Base-by-base conservation (phyloP, 768 basidiomycete species). In the Nidularia sp. region DNA sequence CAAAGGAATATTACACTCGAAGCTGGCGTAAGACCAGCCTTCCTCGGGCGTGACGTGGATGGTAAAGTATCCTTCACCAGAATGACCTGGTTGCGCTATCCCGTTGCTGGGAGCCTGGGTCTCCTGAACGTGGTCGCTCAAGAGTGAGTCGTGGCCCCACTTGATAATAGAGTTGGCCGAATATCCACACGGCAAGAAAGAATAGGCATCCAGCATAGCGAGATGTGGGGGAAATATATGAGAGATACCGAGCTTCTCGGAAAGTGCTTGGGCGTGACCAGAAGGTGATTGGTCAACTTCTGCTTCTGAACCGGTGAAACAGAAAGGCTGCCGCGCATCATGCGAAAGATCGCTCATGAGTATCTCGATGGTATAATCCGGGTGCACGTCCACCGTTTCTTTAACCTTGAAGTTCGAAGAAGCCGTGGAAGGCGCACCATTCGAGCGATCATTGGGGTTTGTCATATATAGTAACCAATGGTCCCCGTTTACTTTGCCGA, bases 1-100 rank as follows among this genome's bases (percentile, higher is more conserved):
- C 43, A 87, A 73, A 3, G 92, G 92, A n/a, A 97, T 84, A 69
- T 99, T 99, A 74, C 93, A 96, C 71, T 99, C 97, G 74, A 99
- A 98, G 62, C 90, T 93, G 57, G 97, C 97, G 68, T 97, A 99
- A 45, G 94, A 97, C 90, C 93, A 98, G 51, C 91, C 96, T 61
- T 90, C 86, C 69, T 98, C 97, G 29, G 97, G 97, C 0, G 97
- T 99, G 54, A 98, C 96, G 66, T 99, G 97, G 51, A 99, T 96
- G 5, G 93, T 98, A 66, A 92, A 98, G 70, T 99, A 99, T 36
- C 96, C 93, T 68, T 98, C 97, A 12, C 84, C 83, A 13, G 51
- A 66, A 51, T 58, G 61, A 6, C 55, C 51, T 31, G 55, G 45
- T 5, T 50, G 35, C 33, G 46, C 33, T 25, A 31, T 5, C 32